Percentiles rank a stretch among this genome's conserved stretches.
Evolutionary conservation across 2,329 filamentous ascomycete species (phyloP).

Genomic region (Furcasterigmium sp.): DNA sequence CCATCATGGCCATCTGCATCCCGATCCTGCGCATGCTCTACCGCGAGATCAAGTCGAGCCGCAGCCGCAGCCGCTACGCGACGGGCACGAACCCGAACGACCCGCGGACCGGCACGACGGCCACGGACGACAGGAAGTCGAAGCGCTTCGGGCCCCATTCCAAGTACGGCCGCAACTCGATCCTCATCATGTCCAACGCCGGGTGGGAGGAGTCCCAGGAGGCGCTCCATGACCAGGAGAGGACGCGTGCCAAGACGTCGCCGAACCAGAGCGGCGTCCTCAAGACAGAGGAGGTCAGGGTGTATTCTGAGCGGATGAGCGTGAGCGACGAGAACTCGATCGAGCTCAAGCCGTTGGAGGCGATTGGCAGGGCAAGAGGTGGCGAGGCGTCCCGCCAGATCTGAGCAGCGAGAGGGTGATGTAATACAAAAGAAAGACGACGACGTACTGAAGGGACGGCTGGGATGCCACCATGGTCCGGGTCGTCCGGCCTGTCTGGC

Average conservation of each 20-base stretch:
- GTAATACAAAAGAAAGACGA: too few relatives aligned
- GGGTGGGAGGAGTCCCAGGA: constrained; percentile 27
- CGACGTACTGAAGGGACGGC: too few relatives aligned
- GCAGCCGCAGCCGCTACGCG: constrained; percentile 20
- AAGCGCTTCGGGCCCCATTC: constrained; percentile 13
- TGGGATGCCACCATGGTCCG: too few relatives aligned
- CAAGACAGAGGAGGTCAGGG: constrained; percentile 23
- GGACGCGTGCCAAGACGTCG: constrained; percentile 2
- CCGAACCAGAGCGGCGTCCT: constrained; percentile 15
- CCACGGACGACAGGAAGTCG: constrained; percentile 8
- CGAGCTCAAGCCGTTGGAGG: constrained; percentile 8
- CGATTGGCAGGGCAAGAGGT: neutral
- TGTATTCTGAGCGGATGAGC: constrained; percentile 14
- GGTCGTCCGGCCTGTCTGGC: too few relatives aligned
- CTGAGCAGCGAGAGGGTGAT: too few relatives aligned
- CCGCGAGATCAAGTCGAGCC: constrained; percentile 23
- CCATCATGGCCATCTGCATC: constrained; percentile 29
- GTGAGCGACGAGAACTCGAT: constrained; percentile 9
- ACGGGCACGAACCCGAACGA: constrained; percentile 14
- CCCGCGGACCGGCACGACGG: constrained; percentile 3
- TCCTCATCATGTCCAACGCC: constrained; percentile 23
- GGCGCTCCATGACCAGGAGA: constrained; percentile 18
- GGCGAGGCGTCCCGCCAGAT: too few relatives aligned
- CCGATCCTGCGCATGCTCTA: constrained; percentile 28
- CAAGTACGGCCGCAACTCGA: constrained; percentile 22